Percentiles rank a stretch among this genome's conserved stretches.
Conservation (phyloP, 495 filamentous ascomycete genomes). For the Penicillium canescens region DNA sequence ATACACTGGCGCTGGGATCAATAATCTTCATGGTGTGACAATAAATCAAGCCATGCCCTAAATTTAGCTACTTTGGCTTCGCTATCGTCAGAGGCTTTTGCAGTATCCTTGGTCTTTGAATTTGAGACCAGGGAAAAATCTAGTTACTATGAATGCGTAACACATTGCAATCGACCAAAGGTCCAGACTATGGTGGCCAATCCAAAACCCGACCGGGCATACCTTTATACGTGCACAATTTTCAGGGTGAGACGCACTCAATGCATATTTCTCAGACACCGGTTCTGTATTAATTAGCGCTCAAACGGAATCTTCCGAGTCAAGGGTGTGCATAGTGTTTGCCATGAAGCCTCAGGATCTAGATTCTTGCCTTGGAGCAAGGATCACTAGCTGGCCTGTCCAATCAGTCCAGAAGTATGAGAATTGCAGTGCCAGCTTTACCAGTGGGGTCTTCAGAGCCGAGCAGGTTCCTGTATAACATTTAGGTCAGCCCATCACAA, state of each 20-base stretch:
- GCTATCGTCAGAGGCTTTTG: too few species aligned
- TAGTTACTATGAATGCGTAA: not conserved
- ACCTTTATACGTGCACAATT: too few species aligned
- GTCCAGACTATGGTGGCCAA: not conserved
- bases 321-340: not conserved
- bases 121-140: not conserved
- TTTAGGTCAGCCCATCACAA: not conserved
- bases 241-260: too few species aligned
- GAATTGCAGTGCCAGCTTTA: not conserved
- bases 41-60: conserved; percentile 13
- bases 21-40: conserved; percentile 18
- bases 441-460: not conserved
- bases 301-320: not conserved
- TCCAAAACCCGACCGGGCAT: too few species aligned
- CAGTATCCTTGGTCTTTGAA: not conserved
- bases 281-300: not conserved
- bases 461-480: not conserved
- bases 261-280: too few species aligned
- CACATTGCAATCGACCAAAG: not conserved
- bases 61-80: conserved; percentile 6
- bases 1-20: conserved; percentile 2
- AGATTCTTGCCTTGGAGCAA: not conserved
- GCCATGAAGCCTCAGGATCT: not conserved
- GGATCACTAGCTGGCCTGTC: not conserved
- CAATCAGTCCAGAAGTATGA: not conserved